Evolutionary conservation across 2,329 filamentous ascomycete species (phyloP).

Genomic region (Fusarium sororula): DNA sequence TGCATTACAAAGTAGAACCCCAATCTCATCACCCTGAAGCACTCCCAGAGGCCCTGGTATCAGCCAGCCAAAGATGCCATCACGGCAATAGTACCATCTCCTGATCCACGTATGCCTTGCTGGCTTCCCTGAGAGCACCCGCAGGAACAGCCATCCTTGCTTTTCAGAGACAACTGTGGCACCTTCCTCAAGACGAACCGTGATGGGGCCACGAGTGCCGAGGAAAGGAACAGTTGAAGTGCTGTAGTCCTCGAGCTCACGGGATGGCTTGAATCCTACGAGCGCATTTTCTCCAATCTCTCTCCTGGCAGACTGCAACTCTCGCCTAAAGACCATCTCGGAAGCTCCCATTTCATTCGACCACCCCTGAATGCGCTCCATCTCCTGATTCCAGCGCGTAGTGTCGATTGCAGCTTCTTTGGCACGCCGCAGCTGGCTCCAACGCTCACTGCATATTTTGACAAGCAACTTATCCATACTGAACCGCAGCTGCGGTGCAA

Average conservation of each 20-base stretch:
- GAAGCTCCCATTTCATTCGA: conserved; percentile 91
- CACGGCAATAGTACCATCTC: conserved; percentile 94
- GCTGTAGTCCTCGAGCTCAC: conserved; percentile 93
- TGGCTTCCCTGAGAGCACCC: conserved; percentile 85
- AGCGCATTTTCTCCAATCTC: conserved; percentile 85
- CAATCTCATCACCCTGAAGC: conserved; percentile 94
- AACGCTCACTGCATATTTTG: conserved; percentile 84
- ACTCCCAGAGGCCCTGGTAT: conserved; percentile 86
- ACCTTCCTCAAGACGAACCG: conserved; percentile 64
- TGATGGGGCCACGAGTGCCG: conserved; percentile 74
- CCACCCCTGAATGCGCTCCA: conserved; percentile 94
- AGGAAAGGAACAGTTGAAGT: conserved; percentile 89
- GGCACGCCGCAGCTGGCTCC: conserved; percentile 82
- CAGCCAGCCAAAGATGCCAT: conserved; percentile 96
- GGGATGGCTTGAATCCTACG: conserved; percentile 76
- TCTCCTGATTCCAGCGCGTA: conserved; percentile 76
- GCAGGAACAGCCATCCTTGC: conserved; percentile 92
- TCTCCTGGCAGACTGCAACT: conserved; percentile 80
- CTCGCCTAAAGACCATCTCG: conserved; percentile 83
- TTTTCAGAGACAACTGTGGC: conserved; percentile 73
- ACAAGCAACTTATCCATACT: conserved; percentile 88
- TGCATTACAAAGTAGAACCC: conserved; percentile 91
- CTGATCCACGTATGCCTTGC: conserved; percentile 89
- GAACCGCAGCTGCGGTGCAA: conserved; percentile 85
- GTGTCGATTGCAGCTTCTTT: conserved; percentile 73